These are phyloP conservation scores for Lolium rigidum DNA, from an alignment of 176 grass and related monocot genomes.

Conservation along the genomic window DNA sequence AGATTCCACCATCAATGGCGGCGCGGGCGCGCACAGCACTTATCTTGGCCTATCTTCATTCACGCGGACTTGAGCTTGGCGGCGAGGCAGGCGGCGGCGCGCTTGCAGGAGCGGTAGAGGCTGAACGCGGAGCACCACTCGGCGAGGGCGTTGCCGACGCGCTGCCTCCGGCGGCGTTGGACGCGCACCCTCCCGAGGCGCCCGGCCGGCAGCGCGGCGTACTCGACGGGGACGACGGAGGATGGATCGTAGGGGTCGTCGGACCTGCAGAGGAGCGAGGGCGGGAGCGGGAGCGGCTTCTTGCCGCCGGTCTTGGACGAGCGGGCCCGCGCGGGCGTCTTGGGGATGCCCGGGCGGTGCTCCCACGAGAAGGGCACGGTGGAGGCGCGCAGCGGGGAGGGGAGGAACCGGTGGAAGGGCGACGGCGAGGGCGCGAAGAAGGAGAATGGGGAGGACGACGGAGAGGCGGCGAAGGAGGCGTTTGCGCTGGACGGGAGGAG, in stretches of 20 bases:
- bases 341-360: constrained; percentile 62
- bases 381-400: constrained; percentile 48
- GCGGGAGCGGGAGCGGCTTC: constrained; percentile 52
- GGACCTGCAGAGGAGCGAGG: constrained; percentile 48
- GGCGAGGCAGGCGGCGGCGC: constrained; percentile 52
- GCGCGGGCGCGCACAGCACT: no score
- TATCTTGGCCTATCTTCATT: not conserved
- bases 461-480: not conserved
- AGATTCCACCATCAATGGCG: no score
- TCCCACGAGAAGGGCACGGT: constrained; percentile 64
- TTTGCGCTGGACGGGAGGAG: constrained; percentile 21
- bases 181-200: not conserved
- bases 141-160: constrained; percentile 35
- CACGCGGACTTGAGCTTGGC: constrained; percentile 21
- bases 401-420: constrained; percentile 50
- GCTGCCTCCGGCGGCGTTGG: not conserved
- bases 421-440: constrained; percentile 35
- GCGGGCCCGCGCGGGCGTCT: constrained; percentile 41
- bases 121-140: constrained; percentile 49
- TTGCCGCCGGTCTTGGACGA: constrained; percentile 1
- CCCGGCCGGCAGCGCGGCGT: constrained; percentile 10
- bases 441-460: constrained; percentile 16
- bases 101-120: constrained; percentile 66
- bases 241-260: constrained; percentile 42
- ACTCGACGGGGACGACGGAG: constrained; percentile 47